These are phyloP conservation scores for Xylaria polymorpha DNA, from an alignment of 2,329 filamentous ascomycete genomes.

Conservation along the genomic window DNA sequence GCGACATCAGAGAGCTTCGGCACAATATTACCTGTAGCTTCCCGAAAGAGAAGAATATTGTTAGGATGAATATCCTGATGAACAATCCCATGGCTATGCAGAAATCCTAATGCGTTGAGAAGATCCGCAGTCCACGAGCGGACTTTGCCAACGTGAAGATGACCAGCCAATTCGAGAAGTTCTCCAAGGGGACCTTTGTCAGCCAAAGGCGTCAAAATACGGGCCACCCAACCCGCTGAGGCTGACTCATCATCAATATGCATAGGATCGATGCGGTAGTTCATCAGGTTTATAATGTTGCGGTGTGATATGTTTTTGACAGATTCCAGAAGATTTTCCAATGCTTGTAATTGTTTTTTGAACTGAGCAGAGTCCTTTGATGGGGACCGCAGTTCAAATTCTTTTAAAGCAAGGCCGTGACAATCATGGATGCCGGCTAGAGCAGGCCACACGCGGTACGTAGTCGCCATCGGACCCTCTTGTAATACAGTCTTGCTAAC, in stretches of 20 bases:
- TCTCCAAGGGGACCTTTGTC: slow-evolving; percentile 87
- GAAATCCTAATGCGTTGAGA: slow-evolving; percentile 86
- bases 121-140: slow-evolving; percentile 93
- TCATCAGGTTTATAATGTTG: slow-evolving; percentile 82
- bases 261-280: slow-evolving; percentile 79
- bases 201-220: slow-evolving; percentile 79
- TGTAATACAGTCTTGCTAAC: slow-evolving; percentile 75
- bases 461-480: slow-evolving; percentile 72
- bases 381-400: slow-evolving; percentile 69
- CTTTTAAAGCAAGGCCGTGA: slow-evolving; percentile 78
- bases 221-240: slow-evolving; percentile 73
- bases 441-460: slow-evolving; percentile 79
- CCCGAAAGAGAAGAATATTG: slow-evolving; percentile 82
- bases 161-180: slow-evolving; percentile 81
- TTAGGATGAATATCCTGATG: slow-evolving; percentile 85
- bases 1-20: slow-evolving; percentile 80
- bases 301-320: slow-evolving; percentile 80
- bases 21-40: slow-evolving; percentile 73
- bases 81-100: slow-evolving; percentile 84
- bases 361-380: slow-evolving; percentile 71
- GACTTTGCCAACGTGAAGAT: slow-evolving; percentile 78
- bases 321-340: slow-evolving; percentile 81
- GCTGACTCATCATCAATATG: slow-evolving; percentile 54
- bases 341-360: slow-evolving; percentile 79
- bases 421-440: slow-evolving; percentile 65